Evolutionary conservation across 805 yeast species (phyloP), one percentile per base, ranked within the genome.

Genomic region (Zygotorulaspora florentina): DNA sequence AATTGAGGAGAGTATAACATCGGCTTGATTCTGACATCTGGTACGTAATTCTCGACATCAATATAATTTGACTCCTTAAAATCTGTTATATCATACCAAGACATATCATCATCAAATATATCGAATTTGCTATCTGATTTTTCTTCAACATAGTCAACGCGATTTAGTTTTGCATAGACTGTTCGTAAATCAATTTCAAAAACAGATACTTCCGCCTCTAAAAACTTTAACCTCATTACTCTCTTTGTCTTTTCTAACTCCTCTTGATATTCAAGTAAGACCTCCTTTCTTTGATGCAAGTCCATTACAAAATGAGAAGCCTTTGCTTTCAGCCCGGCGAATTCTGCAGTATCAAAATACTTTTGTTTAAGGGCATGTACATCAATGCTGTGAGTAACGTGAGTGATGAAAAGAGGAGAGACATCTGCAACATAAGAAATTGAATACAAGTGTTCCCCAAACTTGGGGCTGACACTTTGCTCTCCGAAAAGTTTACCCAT

Each of bases 371-470:
- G 17, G 11, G 44, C 36, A 25, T 52, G 52, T 3, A 74, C 64
- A 33, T 71, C 73, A 42, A 66, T 47, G 31, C 68, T 70, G 26
- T 81, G 72, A 57, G 85, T 84, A 17, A 81, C 72, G 63, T 90
- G 95, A 0, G 91, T 73, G 10, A 91, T 68, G 53, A 79, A 87
- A 13, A 93, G 68, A 1, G 96, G 90, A 23, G 79, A 73, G 39
- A 91, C 67, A 44, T 77, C 75, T 34, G 95, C 81, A 51, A 78
- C 81, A 61, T 87, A 91, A 58, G 90, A 87, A 50, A 88, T 83
- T 2, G 96, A 83, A 53, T 72, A 79, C 34, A 90, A 68, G 61
- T 83, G 86, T 40, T 77, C 75, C 0, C 95, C 85, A 57, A 90
- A 85, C 62, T 87, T 89, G 46, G 79, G 79, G 8, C 80, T 69